Evolutionary conservation across 2,329 filamentous ascomycete species (phyloP).

Genomic region (Helicocarpus griseus): DNA sequence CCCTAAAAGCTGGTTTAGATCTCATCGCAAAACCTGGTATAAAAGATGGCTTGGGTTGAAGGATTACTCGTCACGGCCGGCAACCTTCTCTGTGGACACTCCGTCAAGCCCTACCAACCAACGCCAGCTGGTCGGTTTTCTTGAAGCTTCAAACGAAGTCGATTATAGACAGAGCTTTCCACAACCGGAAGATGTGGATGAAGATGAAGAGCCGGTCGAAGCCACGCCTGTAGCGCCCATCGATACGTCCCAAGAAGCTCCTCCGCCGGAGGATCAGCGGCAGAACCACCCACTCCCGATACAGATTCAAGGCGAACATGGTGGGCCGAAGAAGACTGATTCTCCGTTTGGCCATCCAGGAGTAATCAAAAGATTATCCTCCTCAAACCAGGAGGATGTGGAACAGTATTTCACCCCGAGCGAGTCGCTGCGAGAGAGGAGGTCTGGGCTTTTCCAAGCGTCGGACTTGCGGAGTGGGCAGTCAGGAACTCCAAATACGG

Average conservation of each 20-base stretch:
- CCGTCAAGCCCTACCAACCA: conserved; percentile 30
- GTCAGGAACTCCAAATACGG: background rate
- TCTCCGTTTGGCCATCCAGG: background rate
- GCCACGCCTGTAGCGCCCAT: conserved; percentile 7
- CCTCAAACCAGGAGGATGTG: background rate
- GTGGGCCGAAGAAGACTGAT: background rate
- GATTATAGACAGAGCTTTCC: conserved; percentile 21
- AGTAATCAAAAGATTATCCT: background rate
- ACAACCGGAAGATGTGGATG: conserved; percentile 24
- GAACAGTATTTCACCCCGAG: background rate
- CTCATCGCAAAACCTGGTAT: conserved; percentile 56
- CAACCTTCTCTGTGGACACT: conserved; percentile 44
- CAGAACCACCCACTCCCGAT: background rate
- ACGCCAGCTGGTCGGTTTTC: conserved; percentile 19
- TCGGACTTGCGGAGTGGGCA: background rate
- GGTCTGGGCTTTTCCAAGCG: background rate
- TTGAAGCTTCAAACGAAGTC: conserved; percentile 20
- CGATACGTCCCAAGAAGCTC: conserved; percentile 5
- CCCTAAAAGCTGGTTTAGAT: conserved; percentile 55
- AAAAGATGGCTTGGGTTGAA: conserved; percentile 34
- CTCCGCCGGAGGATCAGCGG: background rate
- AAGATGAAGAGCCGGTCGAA: conserved; percentile 12
- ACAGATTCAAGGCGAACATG: background rate
- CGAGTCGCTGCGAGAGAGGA: background rate
- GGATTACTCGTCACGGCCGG: conserved; percentile 38